Conservation (phyloP, 352 stramenopile genomes). For the Phytophthora quininea region DNA sequence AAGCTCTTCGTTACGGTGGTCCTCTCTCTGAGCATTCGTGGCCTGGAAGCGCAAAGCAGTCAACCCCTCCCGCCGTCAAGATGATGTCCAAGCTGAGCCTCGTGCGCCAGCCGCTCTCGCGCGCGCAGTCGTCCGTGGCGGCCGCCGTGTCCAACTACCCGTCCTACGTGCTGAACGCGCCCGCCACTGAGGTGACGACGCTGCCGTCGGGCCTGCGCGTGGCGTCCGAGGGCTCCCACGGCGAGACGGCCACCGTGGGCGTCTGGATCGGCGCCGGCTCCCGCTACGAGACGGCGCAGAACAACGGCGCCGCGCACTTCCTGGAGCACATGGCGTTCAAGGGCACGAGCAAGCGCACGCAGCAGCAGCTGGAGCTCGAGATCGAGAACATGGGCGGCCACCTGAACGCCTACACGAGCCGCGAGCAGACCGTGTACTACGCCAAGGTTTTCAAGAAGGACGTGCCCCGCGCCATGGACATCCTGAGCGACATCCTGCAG, state of each 20-base stretch:
- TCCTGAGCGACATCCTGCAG: conserved; percentile 99
- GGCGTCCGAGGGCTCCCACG: conserved; percentile 96
- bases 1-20: conserved; percentile 24
- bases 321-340: conserved; percentile 99
- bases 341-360: conserved; percentile 96
- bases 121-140: conserved; percentile 74
- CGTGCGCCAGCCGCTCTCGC: conserved; percentile 59
- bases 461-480: conserved; percentile 97
- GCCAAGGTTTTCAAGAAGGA: conserved; percentile 99
- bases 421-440: conserved; percentile 99
- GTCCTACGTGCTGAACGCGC: conserved; percentile 92
- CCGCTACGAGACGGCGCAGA: conserved; percentile 98
- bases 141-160: conserved; percentile 80
- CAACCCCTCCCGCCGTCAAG: conserved; percentile 10
- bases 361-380: conserved; percentile 98
- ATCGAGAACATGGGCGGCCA: conserved; percentile 99
- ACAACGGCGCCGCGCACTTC: conserved; percentile 99
- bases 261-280: conserved; percentile 97
- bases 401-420: conserved; percentile 99
- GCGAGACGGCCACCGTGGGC: conserved; percentile 98
- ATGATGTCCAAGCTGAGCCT: conserved; percentile 77
- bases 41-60: conserved; percentile 30
- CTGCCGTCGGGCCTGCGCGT: conserved; percentile 97
- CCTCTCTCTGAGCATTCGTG: conserved; percentile 34
- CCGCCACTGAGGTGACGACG: conserved; percentile 96